Conservation (phyloP, 2,329 filamentous ascomycete species). For the Karstenula rhodostoma region DNA sequence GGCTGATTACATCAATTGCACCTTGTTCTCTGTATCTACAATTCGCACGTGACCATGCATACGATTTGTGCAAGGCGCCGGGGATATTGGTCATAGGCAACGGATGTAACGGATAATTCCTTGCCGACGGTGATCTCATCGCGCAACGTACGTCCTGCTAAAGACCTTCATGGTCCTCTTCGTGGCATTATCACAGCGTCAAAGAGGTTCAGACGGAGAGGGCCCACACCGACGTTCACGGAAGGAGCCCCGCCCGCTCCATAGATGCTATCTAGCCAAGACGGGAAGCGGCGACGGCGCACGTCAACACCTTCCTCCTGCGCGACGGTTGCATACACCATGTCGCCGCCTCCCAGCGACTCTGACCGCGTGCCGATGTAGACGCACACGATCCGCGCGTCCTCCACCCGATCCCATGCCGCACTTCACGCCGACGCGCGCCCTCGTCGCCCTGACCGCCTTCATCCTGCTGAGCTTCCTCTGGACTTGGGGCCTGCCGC, state of each 20-base stretch:
- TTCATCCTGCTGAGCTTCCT: conserved; percentile 42
- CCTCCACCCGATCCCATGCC: conserved; percentile 34
- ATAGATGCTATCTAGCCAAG: background rate
- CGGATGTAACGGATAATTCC: background rate
- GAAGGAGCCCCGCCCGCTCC: background rate
- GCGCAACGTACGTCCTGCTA: background rate
- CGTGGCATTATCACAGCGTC: background rate
- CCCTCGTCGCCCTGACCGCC: conserved; percentile 35
- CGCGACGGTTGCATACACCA: background rate
- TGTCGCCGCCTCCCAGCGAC: background rate
- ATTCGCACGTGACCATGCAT: no score
- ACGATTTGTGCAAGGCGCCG: background rate
- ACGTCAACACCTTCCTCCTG: background rate
- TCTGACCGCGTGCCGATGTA: conserved; percentile 14
- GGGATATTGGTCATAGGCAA: background rate
- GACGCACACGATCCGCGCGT: conserved; percentile 11
- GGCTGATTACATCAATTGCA: no score
- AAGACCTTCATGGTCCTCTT: background rate
- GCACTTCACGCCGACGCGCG: conserved; percentile 41
- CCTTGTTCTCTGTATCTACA: no score
- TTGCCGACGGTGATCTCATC: background rate
- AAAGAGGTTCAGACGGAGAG: background rate
- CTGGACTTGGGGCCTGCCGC: conserved; percentile 41
- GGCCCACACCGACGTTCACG: background rate
- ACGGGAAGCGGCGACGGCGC: background rate